A percentile compares a stretch with the other conserved stretches of the same genome.
These are phyloP conservation scores for Gossypium australe DNA, from an alignment of 345 rosid genomes.

Conservation along the genomic window DNA sequence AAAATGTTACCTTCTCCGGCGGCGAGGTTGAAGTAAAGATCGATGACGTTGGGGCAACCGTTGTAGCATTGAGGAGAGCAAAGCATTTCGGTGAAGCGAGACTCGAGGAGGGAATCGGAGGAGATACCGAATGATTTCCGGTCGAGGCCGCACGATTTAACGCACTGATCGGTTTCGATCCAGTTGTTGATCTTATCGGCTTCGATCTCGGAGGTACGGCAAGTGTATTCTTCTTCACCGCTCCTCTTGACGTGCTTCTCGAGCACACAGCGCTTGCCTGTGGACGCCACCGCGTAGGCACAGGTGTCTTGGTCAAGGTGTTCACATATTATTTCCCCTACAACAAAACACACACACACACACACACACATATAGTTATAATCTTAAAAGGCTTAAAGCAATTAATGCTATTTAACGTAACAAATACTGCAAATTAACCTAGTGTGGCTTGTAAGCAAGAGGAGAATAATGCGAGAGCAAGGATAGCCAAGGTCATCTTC, in stretches of 20 bases:
- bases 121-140: conserved; percentile 74
- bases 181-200: conserved; percentile 54
- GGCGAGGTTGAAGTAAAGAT: conserved; percentile 84
- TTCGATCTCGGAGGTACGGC: conserved; percentile 63
- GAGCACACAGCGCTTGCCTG: conserved; percentile 74
- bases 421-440: conserved; percentile 12
- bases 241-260: conserved; percentile 60
- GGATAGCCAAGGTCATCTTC: conserved; percentile 14
- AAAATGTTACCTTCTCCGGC: conserved; percentile 73
- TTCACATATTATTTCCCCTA: conserved; percentile 57
- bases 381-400: background rate
- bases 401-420: background rate
- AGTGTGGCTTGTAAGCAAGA: conserved; percentile 24
- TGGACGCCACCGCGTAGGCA: conserved; percentile 66
- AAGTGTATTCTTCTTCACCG: conserved; percentile 50
- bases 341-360: background rate
- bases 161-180: conserved; percentile 64
- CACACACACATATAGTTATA: background rate
- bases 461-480: conserved; percentile 29
- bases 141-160: conserved; percentile 67
- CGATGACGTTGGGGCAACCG: conserved; percentile 68
- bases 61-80: conserved; percentile 74
- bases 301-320: conserved; percentile 48
- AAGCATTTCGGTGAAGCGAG: conserved; percentile 50
- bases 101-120: conserved; percentile 73